Evolutionary conservation across 2,329 filamentous ascomycete species (phyloP), one percentile per base, ranked within the genome.

Genomic region (Penicillium frequentans): DNA sequence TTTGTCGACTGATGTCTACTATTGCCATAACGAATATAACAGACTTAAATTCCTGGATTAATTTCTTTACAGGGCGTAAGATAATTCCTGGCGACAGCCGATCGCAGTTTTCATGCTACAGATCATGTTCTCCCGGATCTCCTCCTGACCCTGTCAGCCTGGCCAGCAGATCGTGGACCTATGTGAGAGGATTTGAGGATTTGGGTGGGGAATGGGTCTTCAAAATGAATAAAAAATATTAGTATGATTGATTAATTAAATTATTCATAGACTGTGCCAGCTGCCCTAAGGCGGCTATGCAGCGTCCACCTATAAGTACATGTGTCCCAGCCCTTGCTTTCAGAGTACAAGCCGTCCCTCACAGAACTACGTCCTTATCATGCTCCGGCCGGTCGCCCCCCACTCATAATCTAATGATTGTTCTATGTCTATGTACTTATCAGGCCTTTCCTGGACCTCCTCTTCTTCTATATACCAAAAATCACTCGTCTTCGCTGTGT

Each of bases 221-320:
- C n/a, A n/a, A n/a, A n/a, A n/a, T n/a, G n/a, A n/a, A n/a, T n/a
- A n/a, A n/a, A n/a, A n/a, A n/a, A n/a, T n/a, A n/a, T n/a, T n/a
- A n/a, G n/a, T n/a, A n/a, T 39, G 37, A 21, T 39, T 39, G 16
- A 39, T 39, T 39, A n/a, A 39, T 39, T 39, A 8, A 39, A 11
- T 57, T 1, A 49, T 53, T 53, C 55, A 57, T 49, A 57, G 55
- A 53, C 55, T 57, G 44, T 52, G 49, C 44, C 37, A 39, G 37
- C 37, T n/a, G 37, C 37, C 37, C 16, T 42, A 52, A 29, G 29
- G 54, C 42, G 35, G 54, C 54, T 56, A 56, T 56, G 54, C 54
- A 56, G 54, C 54, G 43, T 52, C 7, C 39, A 46, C 9, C 54
- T 56, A 56, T 56, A 51, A 47, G 42, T 56, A 56, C 48, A 51